Percentiles rank a stretch among this genome's conserved stretches.
Conservation (phyloP, 192 early-diverging fungal genomes). For the Funneliformis mosseae region DNA sequence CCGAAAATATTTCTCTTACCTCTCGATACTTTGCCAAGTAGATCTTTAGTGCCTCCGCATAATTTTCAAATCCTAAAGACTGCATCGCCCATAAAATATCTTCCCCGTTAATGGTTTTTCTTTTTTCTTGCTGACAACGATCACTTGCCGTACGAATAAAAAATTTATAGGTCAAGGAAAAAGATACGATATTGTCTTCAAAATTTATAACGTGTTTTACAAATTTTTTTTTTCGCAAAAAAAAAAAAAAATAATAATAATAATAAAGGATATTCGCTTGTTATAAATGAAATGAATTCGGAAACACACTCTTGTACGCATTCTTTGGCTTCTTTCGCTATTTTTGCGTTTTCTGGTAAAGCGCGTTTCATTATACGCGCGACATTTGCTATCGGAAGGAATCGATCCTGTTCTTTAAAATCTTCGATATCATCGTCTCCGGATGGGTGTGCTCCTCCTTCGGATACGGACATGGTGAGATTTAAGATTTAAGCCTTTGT, state of each 20-base stretch:
- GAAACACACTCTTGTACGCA: conserved; percentile 96
- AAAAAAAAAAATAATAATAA: neutral
- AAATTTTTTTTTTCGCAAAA: neutral
- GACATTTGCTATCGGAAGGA: conserved; percentile 94
- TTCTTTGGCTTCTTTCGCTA: conserved; percentile 98
- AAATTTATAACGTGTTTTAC: neutral
- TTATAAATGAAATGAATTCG: conserved; percentile 98
- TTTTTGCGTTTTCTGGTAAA: conserved; percentile 96
- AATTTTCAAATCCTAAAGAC: conserved; percentile 97
- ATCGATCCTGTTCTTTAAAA: conserved; percentile 93
- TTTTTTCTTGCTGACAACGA: conserved; percentile 90
- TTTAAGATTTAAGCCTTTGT: neutral
- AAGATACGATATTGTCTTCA: neutral
- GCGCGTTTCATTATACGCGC: conserved; percentile 97
- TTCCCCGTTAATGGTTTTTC: conserved; percentile 98
- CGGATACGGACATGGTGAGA: conserved; percentile 40
- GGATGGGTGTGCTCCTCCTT: conserved; percentile 46
- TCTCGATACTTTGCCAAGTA: conserved; percentile 91
- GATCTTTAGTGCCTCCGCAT: conserved; percentile 85
- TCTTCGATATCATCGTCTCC: conserved; percentile 64
- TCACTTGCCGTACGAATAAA: conserved; percentile 73
- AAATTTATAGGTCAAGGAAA: neutral
- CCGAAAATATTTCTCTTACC: conserved; percentile 50
- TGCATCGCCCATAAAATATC: conserved; percentile 99
- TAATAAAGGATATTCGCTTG: conserved; percentile 79